Percentiles rank a stretch among this genome's conserved stretches.
phyloP scores from a whole-genome alignment of 192 early-diverging fungal species.

The Backusella parvicylindrica region DNA sequence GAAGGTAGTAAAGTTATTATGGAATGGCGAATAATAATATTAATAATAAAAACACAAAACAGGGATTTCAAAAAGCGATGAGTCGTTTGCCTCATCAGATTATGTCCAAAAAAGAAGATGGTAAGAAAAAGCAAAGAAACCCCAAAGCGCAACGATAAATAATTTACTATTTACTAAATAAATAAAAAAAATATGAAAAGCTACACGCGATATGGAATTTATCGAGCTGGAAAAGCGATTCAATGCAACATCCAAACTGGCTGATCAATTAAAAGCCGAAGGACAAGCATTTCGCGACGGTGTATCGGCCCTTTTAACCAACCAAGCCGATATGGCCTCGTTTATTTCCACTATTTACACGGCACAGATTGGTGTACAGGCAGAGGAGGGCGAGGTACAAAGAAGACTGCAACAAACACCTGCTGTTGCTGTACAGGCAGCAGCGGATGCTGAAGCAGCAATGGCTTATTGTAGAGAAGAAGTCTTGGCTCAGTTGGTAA shows the following conservation, averaged over 20 bases:
- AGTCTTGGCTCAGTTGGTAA: constrained; percentile 64
- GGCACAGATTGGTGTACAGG: constrained; percentile 33
- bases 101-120: constrained; percentile 46
- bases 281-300: constrained; percentile 66
- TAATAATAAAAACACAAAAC: neutral
- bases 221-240: constrained; percentile 57
- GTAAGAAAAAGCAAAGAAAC: constrained; percentile 10
- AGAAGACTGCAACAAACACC: constrained; percentile 36
- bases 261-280: constrained; percentile 63
- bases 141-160: neutral
- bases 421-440: constrained; percentile 42
- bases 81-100: constrained; percentile 77
- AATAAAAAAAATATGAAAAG: constrained; percentile 46
- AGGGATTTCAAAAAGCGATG: constrained; percentile 79
- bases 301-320: constrained; percentile 34
- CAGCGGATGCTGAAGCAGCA: constrained; percentile 48
- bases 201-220: constrained; percentile 53
- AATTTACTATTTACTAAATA: neutral
- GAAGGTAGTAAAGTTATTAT: neutral
- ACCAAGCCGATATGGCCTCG: constrained; percentile 28
- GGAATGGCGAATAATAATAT: neutral
- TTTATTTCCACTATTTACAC: constrained; percentile 19
- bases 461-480: constrained; percentile 48
- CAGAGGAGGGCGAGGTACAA: constrained; percentile 49
- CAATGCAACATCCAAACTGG: constrained; percentile 53